These are phyloP conservation scores for Hawksworthiomyces lignivorus DNA, from an alignment of 2,329 filamentous ascomycete species.

Conservation along the genomic window DNA sequence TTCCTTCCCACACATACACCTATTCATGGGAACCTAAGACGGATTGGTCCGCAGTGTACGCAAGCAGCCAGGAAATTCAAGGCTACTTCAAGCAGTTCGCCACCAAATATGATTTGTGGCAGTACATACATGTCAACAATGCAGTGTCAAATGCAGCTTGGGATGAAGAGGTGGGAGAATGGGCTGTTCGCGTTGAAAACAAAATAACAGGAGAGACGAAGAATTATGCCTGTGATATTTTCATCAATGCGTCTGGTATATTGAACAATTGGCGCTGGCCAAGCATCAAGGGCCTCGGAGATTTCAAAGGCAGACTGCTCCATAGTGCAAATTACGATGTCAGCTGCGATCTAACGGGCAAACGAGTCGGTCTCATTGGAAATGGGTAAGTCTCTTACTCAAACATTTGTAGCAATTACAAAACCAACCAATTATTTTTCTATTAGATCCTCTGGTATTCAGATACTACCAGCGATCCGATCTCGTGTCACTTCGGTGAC, in stretches of 20 bases:
- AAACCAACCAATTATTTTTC: too few species aligned
- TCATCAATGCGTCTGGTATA: slow-evolving; percentile 15
- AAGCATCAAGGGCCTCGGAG: slow-evolving; percentile 24
- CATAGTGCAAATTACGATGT: slow-evolving; percentile 23
- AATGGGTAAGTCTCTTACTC: too few species aligned
- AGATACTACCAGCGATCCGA: slow-evolving; percentile 20
- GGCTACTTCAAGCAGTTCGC: background rate
- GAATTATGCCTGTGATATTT: slow-evolving; percentile 11
- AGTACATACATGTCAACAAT: slow-evolving; percentile 32
- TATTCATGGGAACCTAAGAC: background rate
- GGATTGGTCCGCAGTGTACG: background rate
- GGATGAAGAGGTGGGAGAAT: slow-evolving; percentile 33
- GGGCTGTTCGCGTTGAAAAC: slow-evolving; percentile 25
- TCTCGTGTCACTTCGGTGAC: slow-evolving; percentile 5
- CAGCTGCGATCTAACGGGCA: slow-evolving; percentile 15
- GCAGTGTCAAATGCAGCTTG: slow-evolving; percentile 24
- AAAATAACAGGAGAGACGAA: slow-evolving; percentile 16
- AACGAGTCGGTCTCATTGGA: slow-evolving; percentile 24
- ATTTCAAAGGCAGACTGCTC: slow-evolving; percentile 21
- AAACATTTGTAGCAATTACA: too few species aligned
- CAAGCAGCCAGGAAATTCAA: background rate
- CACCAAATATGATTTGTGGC: too few species aligned
- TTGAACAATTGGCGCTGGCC: slow-evolving; percentile 20
- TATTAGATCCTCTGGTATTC: slow-evolving; percentile 23
- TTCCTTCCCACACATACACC: slow-evolving; percentile 43